Evolutionary conservation across 331 rosid genomes (phyloP).

Genomic region (Prunus yedoensis): DNA sequence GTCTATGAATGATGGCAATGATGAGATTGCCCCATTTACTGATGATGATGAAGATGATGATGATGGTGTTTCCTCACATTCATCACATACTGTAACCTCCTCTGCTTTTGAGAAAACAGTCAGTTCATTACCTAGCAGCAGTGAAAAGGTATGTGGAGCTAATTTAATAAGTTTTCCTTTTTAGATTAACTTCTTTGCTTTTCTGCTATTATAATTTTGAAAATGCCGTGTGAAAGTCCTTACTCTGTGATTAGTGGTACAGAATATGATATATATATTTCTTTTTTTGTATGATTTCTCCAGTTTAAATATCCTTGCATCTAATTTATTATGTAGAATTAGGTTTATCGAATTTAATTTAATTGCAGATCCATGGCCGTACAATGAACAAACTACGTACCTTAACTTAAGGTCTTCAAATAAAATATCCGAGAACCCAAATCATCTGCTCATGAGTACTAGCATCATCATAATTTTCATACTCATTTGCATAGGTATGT

Average conservation of each 20-base stretch:
- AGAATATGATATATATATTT: not conserved
- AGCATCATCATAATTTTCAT: not conserved
- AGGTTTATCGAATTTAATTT: not conserved
- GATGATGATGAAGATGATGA: conserved; percentile 57
- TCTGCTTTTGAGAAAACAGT: conserved; percentile 38
- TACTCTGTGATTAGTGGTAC: not conserved
- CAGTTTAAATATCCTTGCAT: not conserved
- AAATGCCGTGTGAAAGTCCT: not conserved
- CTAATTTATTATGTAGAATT: not conserved
- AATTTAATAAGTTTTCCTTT: not conserved
- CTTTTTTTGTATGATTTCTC: not conserved
- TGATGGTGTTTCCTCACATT: conserved; percentile 43
- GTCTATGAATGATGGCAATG: conserved; percentile 39
- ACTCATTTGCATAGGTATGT: not conserved
- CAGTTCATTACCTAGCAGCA: conserved; percentile 39
- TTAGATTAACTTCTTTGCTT: not conserved
- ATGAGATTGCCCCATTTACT: conserved; percentile 66
- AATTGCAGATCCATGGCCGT: not conserved
- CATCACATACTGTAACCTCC: conserved; percentile 38
- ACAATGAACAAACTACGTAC: not conserved
- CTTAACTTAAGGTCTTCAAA: not conserved
- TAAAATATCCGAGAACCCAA: not conserved
- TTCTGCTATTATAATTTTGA: not conserved
- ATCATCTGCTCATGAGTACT: not conserved
- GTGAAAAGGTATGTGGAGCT: conserved; percentile 36